phyloP scores from a whole-genome alignment of 441 rosid species.

The Kokia cookei region DNA sequence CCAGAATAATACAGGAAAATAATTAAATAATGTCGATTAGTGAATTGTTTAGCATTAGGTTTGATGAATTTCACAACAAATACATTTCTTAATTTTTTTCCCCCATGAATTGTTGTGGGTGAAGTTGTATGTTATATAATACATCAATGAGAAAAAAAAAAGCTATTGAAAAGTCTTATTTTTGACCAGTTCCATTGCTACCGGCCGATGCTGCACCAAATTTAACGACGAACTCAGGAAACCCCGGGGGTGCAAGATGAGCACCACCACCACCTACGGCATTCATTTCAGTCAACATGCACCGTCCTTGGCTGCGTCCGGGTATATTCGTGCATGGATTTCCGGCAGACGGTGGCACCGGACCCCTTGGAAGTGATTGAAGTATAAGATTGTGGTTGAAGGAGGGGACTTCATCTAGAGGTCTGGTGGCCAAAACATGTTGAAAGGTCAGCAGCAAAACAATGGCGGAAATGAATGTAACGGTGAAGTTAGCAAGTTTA shows the following conservation, averaged over 20 bases:
- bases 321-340: constrained; percentile 39
- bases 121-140: background rate
- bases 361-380: constrained; percentile 35
- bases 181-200: background rate
- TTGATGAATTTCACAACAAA: background rate
- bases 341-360: constrained; percentile 23
- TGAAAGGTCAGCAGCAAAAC: background rate
- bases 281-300: constrained; percentile 23
- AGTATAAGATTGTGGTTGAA: background rate
- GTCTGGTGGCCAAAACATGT: constrained; percentile 21
- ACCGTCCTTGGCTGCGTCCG: constrained; percentile 12
- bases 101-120: background rate
- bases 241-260: background rate
- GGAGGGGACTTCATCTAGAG: constrained; percentile 4
- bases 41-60: background rate
- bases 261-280: constrained; percentile 7
- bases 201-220: background rate
- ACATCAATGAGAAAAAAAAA: background rate
- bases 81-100: background rate
- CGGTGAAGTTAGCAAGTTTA: background rate
- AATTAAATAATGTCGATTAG: background rate
- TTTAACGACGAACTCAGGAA: background rate
- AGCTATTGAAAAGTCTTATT: background rate
- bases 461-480: background rate
- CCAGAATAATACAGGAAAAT: background rate